These are phyloP conservation scores for Volvox carteri DNA, from an alignment of 163 green algal genomes.

Conservation along the genomic window DNA sequence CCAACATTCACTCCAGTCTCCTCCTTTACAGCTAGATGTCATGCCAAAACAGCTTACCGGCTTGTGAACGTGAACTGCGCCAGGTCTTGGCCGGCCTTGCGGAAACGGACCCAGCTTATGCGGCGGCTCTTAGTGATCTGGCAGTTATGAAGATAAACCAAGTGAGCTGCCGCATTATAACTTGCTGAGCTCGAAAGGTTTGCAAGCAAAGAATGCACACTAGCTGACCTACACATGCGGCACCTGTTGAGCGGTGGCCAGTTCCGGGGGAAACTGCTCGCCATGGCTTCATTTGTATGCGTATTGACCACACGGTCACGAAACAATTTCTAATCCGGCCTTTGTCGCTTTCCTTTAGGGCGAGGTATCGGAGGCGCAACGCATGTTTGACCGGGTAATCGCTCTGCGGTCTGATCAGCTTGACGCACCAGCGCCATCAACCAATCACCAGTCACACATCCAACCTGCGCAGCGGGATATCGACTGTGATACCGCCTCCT, in stretches of 20 bases:
- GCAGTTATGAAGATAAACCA: slow-evolving; percentile 12
- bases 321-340: neutral
- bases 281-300: no score
- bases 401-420: neutral
- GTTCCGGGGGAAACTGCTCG: no score
- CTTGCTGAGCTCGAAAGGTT: no score
- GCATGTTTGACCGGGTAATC: neutral
- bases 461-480: no score
- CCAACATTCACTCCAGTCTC: no score
- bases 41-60: neutral
- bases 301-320: no score
- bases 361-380: neutral
- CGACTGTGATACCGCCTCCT: no score
- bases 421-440: neutral
- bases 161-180: neutral
- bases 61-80: neutral
- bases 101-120: slow-evolving; percentile 33
- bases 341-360: neutral
- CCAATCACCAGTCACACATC: neutral
- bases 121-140: neutral
- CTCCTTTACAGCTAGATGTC: neutral
- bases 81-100: neutral
- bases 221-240: no score
- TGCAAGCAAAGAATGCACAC: no score
- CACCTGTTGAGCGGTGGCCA: no score